phyloP scores from a whole-genome alignment of 305 asterid genomes.

The Solanum aculeatissimum region DNA sequence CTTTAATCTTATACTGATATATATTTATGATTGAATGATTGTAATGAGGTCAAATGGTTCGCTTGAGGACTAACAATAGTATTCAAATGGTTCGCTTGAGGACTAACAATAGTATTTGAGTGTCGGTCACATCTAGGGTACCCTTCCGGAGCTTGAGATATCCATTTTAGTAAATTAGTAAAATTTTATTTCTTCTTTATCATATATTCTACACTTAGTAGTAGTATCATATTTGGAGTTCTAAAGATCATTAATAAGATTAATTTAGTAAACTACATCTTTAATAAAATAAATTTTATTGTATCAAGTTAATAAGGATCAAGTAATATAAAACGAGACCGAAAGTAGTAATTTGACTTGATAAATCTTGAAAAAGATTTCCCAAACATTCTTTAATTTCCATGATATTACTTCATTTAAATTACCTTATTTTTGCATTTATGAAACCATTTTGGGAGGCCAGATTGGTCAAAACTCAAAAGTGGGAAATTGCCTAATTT shows the following conservation, averaged over 20 bases:
- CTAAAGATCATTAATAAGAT: neutral
- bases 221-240: neutral
- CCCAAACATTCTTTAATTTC: neutral
- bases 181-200: neutral
- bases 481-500: neutral
- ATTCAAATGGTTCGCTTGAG: too few relatives aligned
- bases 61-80: too few relatives aligned
- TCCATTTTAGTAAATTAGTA: too few relatives aligned
- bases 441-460: neutral
- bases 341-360: neutral
- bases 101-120: too few relatives aligned
- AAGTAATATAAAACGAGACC: neutral
- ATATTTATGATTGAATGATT: too few relatives aligned
- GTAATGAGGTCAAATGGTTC: too few relatives aligned
- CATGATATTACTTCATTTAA: neutral
- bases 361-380: neutral
- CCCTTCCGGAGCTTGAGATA: too few relatives aligned
- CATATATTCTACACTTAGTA: neutral
- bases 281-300: neutral
- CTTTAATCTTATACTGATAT: too few relatives aligned
- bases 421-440: neutral
- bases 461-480: neutral
- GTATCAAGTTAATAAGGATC: neutral
- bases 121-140: too few relatives aligned
- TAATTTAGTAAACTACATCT: neutral